phyloP scores from a whole-genome alignment of 352 stramenopile genomes.

The Pythium volutum region DNA sequence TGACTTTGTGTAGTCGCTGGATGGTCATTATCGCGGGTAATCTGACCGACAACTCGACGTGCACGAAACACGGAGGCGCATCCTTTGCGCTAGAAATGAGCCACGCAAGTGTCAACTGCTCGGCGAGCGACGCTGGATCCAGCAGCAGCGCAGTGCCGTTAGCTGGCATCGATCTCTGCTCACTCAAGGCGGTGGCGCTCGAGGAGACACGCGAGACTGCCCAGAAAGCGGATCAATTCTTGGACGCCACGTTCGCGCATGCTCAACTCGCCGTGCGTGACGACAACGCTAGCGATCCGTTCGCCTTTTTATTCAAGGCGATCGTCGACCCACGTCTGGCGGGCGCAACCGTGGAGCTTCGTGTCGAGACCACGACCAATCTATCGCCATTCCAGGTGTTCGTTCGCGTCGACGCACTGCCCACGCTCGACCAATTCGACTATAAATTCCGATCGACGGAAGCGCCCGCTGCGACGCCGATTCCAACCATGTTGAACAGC shows the following conservation, averaged over 20 bases:
- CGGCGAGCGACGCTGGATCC: neutral
- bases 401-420: slow-evolving; percentile 7
- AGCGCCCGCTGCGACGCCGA: neutral
- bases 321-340: neutral
- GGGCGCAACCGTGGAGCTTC: slow-evolving; percentile 3
- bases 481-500: neutral
- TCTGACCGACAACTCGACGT: slow-evolving; percentile 17
- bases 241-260: slow-evolving; percentile 3
- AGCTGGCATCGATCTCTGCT: neutral
- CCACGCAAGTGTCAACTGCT: slow-evolving; percentile 1
- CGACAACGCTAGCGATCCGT: neutral
- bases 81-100: slow-evolving; percentile 9
- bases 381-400: slow-evolving; percentile 13
- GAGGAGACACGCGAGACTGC: neutral
- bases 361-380: slow-evolving; percentile 1
- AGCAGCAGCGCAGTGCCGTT: neutral
- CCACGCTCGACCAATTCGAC: slow-evolving; percentile 9
- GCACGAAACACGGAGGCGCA: slow-evolving; percentile 5
- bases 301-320: slow-evolving; percentile 2
- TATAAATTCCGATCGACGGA: slow-evolving; percentile 12
- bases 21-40: slow-evolving; percentile 12
- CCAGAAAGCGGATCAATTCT: neutral
- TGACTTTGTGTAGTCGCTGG: slow-evolving; percentile 11
- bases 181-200: neutral
- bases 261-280: slow-evolving; percentile 2